Base-by-base conservation (phyloP, 805 yeast species). In the Sporopachydermia quercuum region DNA sequence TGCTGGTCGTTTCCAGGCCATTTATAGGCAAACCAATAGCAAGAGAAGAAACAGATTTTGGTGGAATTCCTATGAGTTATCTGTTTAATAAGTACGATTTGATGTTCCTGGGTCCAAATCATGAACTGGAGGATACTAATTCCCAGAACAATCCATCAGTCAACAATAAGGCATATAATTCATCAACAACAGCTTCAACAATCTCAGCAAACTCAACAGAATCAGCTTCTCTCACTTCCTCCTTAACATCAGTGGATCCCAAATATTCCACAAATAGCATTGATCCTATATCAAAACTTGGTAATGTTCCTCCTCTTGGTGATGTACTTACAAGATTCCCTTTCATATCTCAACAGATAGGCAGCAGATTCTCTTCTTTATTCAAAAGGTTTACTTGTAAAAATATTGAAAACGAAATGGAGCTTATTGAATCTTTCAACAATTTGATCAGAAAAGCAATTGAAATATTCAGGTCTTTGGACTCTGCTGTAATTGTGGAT, bases 321-420 rank as follows among this genome's bases (percentile, higher is more conserved):
- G 62, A 61, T n/a, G 44, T 70, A 0, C 44, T 64, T 34, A 47
- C 63, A 30, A 52, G 58, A 14, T 60, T 59, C 41, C 72, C 75
- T 0, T 38, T 53, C 16, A 49, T 69, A 1, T 49, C 65, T 0
- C 50, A 56, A 11, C 54, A 52, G 34, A 49, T 68, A 14, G 68
- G 66, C 0, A 63, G 55, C 11, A 59, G 62, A 19, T 62, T 70
- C 42, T 58, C 57, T 37, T 42, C 43, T 1, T 49, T 66, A 1
- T 66, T 71, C 45, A 60, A 56, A 34, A 49, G 50, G 1, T 68
- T 67, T 42, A 54, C 54, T 18, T 57, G 60, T n/a, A 50, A 51
- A 4, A 54, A 51, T 1, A 54, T 55, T 1, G 18, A 36, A 4
- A 45, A 52, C 4, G 56, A 49, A 19, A 47, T 41, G 3, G 58